Conservation (phyloP, 2,329 filamentous ascomycete genomes). For the Claviceps purpurea region DNA sequence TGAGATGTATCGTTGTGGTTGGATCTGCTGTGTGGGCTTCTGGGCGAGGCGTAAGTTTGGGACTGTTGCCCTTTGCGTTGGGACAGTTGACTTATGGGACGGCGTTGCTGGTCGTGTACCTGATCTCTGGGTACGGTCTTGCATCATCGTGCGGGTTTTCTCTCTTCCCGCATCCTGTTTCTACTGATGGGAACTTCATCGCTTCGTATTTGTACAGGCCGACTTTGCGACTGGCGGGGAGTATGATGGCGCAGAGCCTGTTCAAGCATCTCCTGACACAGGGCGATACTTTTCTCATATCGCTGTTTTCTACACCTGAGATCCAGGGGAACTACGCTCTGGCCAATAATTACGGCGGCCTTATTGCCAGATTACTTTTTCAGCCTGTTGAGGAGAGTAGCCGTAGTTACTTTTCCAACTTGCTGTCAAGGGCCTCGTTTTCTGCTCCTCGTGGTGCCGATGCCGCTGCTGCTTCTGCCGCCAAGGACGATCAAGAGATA, state of each 20-base stretch:
- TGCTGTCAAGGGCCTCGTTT: constrained; percentile 38
- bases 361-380: constrained; percentile 78
- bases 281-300: constrained; percentile 82
- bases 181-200: constrained; percentile 28
- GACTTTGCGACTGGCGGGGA: constrained; percentile 61
- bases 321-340: constrained; percentile 88
- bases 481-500: not conserved
- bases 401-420: constrained; percentile 74
- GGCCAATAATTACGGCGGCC: constrained; percentile 85
- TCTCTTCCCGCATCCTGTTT: constrained; percentile 39
- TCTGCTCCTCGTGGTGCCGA: not conserved
- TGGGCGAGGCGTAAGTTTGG: constrained; percentile 36
- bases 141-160: constrained; percentile 52
- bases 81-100: constrained; percentile 70
- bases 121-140: constrained; percentile 42
- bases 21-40: constrained; percentile 53
- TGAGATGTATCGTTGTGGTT: constrained; percentile 66
- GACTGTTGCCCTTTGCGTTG: constrained; percentile 76
- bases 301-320: constrained; percentile 58
- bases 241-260: constrained; percentile 73
- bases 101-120: constrained; percentile 57
- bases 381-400: constrained; percentile 93
- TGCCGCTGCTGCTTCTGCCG: constrained; percentile 6
- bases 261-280: constrained; percentile 92
- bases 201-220: constrained; percentile 52